phyloP scores from a whole-genome alignment of 208 protist species.

The Trypanosoma rangeli region DNA sequence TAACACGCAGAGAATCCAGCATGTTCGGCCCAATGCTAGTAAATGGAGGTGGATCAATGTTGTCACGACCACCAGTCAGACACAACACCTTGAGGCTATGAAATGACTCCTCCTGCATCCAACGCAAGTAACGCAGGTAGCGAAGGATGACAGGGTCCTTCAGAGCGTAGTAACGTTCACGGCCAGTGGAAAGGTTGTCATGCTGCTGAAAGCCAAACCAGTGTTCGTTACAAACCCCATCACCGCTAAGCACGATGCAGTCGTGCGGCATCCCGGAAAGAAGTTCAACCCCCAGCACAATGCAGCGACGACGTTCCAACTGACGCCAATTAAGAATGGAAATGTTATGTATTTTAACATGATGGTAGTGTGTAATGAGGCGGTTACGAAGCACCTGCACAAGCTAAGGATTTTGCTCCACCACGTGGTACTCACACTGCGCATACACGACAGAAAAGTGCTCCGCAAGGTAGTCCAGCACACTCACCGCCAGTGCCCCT shows the following conservation, averaged over 20 bases:
- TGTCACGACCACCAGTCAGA: conserved; percentile 73
- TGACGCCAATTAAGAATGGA: conserved; percentile 83
- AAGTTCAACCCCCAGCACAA: conserved; percentile 81
- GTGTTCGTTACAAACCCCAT: conserved; percentile 78
- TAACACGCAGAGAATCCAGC: conserved; percentile 48
- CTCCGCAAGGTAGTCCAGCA: conserved; percentile 85
- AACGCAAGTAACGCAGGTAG: conserved; percentile 84
- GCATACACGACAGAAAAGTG: conserved; percentile 82
- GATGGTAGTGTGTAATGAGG: conserved; percentile 80
- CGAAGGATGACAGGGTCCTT: conserved; percentile 79
- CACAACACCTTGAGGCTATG: conserved; percentile 85
- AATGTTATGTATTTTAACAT: conserved; percentile 74
- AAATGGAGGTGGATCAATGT: conserved; percentile 58
- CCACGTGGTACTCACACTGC: conserved; percentile 79
- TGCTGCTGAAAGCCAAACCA: conserved; percentile 82
- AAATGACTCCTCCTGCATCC: conserved; percentile 88
- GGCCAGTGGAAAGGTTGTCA: conserved; percentile 73
- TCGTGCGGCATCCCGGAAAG: conserved; percentile 86
- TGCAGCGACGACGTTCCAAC: conserved; percentile 66
- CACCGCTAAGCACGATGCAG: conserved; percentile 70
- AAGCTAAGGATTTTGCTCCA: conserved; percentile 79
- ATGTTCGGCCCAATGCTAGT: conserved; percentile 57
- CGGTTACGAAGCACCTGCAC: conserved; percentile 68
- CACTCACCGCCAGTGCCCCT: conserved; percentile 66
- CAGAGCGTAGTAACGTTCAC: conserved; percentile 63